A percentile compares a stretch with the other conserved stretches of the same genome.
Conservation (phyloP, 257 asterid species). For the Anisodus acutangulus region DNA sequence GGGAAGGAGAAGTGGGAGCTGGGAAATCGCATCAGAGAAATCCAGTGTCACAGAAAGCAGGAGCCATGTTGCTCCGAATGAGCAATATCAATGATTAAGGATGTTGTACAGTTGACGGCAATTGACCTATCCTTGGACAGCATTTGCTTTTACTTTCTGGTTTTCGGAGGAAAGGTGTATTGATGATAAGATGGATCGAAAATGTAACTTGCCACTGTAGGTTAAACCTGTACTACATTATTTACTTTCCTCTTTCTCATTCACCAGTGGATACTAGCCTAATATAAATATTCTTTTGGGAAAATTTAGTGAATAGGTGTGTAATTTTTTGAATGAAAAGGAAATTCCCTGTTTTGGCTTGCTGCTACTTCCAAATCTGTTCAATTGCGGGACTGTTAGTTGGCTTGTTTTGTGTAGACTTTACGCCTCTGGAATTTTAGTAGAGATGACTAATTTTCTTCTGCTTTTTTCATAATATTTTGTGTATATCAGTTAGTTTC, state of each 20-base stretch:
- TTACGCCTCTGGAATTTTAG: not conserved
- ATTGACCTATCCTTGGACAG: slow-evolving; percentile 31
- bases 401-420: not conserved
- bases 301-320: slow-evolving; percentile 23
- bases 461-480: not conserved
- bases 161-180: slow-evolving; percentile 28
- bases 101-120: slow-evolving; percentile 37
- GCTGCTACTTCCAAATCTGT: not conserved
- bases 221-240: slow-evolving; percentile 25
- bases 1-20: slow-evolving; percentile 66
- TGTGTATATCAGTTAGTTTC: not conserved
- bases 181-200: slow-evolving; percentile 21
- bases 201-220: slow-evolving; percentile 34
- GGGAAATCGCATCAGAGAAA: slow-evolving; percentile 63
- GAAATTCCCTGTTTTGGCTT: slow-evolving; percentile 17
- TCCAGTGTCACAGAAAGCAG: slow-evolving; percentile 36
- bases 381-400: not conserved
- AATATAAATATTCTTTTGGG: slow-evolving; percentile 29
- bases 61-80: slow-evolving; percentile 47
- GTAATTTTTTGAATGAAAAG: slow-evolving; percentile 30
- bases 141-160: slow-evolving; percentile 37
- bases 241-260: slow-evolving; percentile 10
- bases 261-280: slow-evolving; percentile 16
- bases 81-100: slow-evolving; percentile 50
- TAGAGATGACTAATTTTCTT: not conserved